Evolutionary conservation across 495 filamentous ascomycete species (phyloP), one percentile per base, ranked within the genome.

Genomic region (Penicillium angulare): DNA sequence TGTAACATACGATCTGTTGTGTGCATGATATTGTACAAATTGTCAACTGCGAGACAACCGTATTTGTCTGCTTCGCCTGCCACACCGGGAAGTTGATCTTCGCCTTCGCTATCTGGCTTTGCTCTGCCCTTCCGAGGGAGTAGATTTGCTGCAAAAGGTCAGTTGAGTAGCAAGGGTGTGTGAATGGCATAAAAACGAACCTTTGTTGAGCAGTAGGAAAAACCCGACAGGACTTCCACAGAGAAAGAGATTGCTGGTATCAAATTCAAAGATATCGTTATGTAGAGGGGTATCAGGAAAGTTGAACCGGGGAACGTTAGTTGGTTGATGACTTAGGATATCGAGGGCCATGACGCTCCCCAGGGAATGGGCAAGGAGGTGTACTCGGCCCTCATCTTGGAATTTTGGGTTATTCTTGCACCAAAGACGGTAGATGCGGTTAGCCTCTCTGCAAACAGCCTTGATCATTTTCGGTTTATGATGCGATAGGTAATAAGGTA

Each of bases 401-500:
- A 97, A 98, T 2, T 83, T 86, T 0, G 90, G 87, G 55, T 98
- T 97, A 61, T 97, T 95, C 31, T 77, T 77, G 57, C 90, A 95
- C 93, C 93, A 98, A 3, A 97, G 79, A 7, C 87, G 82, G 61
- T 92, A 97, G 4, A 98, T 86, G 2, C 93, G 82, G 57, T 98
- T 98, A 1, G 93, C 93, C 69, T 98, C 93, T 59, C 74, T 76
- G n/a, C 92, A 84, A 18, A 96, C 85, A 1, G 92, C 92, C 45
- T 84, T 78, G 22, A 95, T 85, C 91, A 98, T 97, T 68, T 89
- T 95, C 1, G 86, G 83, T 57, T 97, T 93, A 68, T 96, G 93
- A 57, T 93, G 88, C 1, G 92, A 96, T 53, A 98, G 82, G 68
- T 97, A 98, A 58, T 95, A 96, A 0, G 93, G 93, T 27, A 98